Conservation (phyloP, 768 basidiomycete genomes). For the Agaricus sinodeliciosus region DNA sequence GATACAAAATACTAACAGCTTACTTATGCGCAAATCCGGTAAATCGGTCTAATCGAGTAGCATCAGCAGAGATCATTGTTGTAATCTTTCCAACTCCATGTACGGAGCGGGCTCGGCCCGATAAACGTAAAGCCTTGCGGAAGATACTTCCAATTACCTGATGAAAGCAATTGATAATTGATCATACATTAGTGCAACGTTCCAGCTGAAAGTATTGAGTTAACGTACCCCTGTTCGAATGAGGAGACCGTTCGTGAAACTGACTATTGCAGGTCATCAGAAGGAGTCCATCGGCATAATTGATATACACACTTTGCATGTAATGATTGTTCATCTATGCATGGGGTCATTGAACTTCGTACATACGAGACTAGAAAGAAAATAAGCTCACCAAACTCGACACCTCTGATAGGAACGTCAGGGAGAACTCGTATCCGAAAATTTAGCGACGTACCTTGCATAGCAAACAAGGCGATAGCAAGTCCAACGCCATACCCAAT, state of each 20-base stretch:
- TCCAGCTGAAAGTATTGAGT: not conserved
- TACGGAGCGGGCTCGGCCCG: conserved; percentile 47
- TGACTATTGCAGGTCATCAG: conserved; percentile 19
- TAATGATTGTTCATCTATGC: conserved; percentile 39
- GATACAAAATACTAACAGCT: conserved; percentile 12
- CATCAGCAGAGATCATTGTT: conserved; percentile 64
- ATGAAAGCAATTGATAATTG: not conserved
- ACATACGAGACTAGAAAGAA: not conserved
- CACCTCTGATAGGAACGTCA: conserved; percentile 22
- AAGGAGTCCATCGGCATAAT: not conserved
- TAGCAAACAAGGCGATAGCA: conserved; percentile 48
- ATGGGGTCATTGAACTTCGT: not conserved
- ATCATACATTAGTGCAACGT: not conserved
- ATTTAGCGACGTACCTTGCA: conserved; percentile 41
- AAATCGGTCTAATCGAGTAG: conserved; percentile 46
- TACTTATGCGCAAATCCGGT: conserved; percentile 36
- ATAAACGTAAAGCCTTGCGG: conserved; percentile 63
- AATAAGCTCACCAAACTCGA: conserved; percentile 32
- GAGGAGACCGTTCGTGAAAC: conserved; percentile 41
- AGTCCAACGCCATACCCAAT: conserved; percentile 60
- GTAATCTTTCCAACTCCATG: conserved; percentile 63
- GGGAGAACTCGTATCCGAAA: not conserved
- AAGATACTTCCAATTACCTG: conserved; percentile 44
- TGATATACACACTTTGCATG: conserved; percentile 25
- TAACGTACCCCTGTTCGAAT: conserved; percentile 40